Conservation (phyloP, 208 protist genomes). For the Leishmania martiniquensis region DNA sequence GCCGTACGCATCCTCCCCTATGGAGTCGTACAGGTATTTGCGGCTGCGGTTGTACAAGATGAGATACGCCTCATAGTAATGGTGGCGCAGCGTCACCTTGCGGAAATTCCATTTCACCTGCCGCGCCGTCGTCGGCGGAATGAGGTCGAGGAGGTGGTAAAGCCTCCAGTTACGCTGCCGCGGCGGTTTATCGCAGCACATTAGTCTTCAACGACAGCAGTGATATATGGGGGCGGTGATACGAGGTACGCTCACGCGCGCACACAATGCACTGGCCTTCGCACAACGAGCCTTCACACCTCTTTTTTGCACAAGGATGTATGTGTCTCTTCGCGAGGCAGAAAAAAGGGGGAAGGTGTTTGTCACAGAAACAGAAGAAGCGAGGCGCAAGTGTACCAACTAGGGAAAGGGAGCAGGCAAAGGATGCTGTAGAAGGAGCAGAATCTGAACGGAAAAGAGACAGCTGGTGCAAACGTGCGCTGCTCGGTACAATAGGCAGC, state of each 20-base stretch:
- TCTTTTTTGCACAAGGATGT: neutral
- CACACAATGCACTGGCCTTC: neutral
- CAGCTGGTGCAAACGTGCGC: no score
- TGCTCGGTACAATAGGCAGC: no score
- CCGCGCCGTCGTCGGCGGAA: slow-evolving; percentile 64
- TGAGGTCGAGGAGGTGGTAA: slow-evolving; percentile 84
- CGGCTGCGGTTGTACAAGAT: slow-evolving; percentile 76
- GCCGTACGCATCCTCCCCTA: slow-evolving; percentile 81
- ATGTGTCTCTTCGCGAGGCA: neutral
- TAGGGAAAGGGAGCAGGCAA: neutral
- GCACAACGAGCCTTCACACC: neutral
- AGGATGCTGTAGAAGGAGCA: neutral
- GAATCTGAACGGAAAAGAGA: no score
- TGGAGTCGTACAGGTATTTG: slow-evolving; percentile 83
- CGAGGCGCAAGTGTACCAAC: no score
- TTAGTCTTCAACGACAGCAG: neutral
- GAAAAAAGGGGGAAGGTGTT: neutral
- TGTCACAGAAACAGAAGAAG: neutral
- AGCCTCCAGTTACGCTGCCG: slow-evolving; percentile 77
- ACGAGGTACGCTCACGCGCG: neutral
- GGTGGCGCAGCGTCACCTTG: slow-evolving; percentile 86
- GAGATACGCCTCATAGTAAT: slow-evolving; percentile 89
- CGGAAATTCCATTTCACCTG: slow-evolving; percentile 87
- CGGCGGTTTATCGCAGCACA: slow-evolving; percentile 39
- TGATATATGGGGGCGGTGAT: neutral